Evolutionary conservation across 306 rosid species (phyloP).

Genomic region (Rosa chinensis): DNA sequence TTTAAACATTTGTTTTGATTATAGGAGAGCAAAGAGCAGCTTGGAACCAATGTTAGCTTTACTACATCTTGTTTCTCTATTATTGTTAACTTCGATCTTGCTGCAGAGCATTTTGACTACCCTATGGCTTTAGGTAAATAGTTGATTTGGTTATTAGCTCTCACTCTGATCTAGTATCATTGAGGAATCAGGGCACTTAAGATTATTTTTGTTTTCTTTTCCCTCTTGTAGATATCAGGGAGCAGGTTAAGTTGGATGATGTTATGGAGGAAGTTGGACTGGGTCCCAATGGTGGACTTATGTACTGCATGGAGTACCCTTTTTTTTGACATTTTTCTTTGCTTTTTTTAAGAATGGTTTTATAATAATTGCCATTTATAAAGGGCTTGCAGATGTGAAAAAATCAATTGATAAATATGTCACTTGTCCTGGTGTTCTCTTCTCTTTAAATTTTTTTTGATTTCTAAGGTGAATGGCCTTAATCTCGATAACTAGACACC

Average conservation of each 20-base stretch:
- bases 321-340: constrained; percentile 29
- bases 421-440: not conserved
- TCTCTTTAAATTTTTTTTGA: not conserved
- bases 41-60: too few relatives aligned
- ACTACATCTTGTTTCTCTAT: too few relatives aligned
- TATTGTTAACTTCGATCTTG: constrained; percentile 86
- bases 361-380: not conserved
- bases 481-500: constrained; percentile 57
- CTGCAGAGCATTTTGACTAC: constrained; percentile 94
- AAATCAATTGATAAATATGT: not conserved
- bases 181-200: not conserved
- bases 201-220: not conserved
- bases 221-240: constrained; percentile 68
- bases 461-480: constrained; percentile 41
- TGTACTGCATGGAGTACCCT: constrained; percentile 99
- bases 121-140: constrained; percentile 83
- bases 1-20: too few relatives aligned
- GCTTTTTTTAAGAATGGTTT: not conserved
- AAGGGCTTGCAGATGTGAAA: not conserved
- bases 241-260: constrained; percentile 85
- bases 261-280: constrained; percentile 95
- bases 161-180: not conserved
- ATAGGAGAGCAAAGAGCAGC: too few relatives aligned
- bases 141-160: not conserved
- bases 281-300: constrained; percentile 94